Evolutionary conservation across 805 yeast genomes (phyloP).

Genomic region (Yarrowia sp.): DNA sequence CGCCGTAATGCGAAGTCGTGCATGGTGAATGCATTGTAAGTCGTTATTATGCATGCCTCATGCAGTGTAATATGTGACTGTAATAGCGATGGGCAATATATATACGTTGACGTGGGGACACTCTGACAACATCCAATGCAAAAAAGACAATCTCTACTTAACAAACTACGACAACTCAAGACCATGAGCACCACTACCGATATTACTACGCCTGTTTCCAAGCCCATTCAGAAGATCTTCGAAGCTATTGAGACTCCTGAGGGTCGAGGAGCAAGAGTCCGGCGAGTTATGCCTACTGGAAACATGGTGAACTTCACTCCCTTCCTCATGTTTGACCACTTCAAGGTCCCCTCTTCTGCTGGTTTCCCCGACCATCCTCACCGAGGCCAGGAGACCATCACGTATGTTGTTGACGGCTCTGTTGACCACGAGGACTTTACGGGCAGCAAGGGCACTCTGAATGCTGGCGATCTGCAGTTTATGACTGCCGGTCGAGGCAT

Average conservation of each 20-base stretch:
- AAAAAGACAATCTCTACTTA: background rate
- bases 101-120: background rate
- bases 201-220: background rate
- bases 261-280: constrained; percentile 83
- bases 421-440: constrained; percentile 83
- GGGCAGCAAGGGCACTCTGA: constrained; percentile 68
- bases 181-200: background rate
- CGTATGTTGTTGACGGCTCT: constrained; percentile 60
- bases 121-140: background rate
- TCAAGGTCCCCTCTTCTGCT: constrained; percentile 56
- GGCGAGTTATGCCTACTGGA: constrained; percentile 72
- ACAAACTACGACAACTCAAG: background rate
- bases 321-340: constrained; percentile 76
- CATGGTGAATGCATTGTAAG: background rate
- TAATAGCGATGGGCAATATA: background rate
- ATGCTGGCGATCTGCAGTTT: constrained; percentile 81
- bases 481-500: constrained; percentile 91
- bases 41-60: background rate
- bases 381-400: constrained; percentile 75
- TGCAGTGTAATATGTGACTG: background rate
- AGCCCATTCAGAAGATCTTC: constrained; percentile 34
- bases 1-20: constrained; percentile 1
- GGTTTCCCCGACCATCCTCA: constrained; percentile 87
- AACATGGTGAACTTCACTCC: constrained; percentile 72
- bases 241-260: constrained; percentile 69